These are phyloP conservation scores for Aegilops speltoides DNA, from an alignment of 176 grass and related monocot species.

Conservation along the genomic window DNA sequence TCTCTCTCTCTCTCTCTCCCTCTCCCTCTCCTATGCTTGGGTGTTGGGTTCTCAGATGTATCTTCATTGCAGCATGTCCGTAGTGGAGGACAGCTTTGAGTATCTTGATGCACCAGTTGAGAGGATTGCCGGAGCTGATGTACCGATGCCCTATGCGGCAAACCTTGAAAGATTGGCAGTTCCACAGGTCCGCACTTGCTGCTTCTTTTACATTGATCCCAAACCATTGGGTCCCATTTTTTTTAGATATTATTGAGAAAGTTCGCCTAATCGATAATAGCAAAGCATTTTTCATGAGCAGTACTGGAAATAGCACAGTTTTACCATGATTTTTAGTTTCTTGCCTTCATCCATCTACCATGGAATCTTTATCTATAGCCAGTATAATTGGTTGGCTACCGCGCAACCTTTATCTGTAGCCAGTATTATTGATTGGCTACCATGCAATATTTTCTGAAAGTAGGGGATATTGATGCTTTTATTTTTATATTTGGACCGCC, in stretches of 20 bases:
- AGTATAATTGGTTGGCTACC: neutral
- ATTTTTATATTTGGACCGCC: neutral
- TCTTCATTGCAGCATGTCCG: slow-evolving; percentile 71
- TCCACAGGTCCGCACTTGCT: slow-evolving; percentile 20
- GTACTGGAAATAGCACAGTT: slow-evolving; percentile 14
- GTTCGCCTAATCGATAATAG: neutral
- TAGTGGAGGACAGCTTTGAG: slow-evolving; percentile 91
- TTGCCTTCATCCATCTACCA: slow-evolving; percentile 10
- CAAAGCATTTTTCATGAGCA: neutral
- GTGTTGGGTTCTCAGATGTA: neutral
- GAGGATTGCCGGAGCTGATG: slow-evolving; percentile 95
- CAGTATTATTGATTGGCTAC: neutral
- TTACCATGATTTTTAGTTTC: neutral
- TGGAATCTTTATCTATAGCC: neutral
- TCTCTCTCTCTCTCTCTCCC: neutral
- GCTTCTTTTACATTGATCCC: slow-evolving; percentile 4
- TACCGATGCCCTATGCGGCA: slow-evolving; percentile 87
- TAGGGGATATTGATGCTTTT: neutral
- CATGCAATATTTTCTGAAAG: neutral
- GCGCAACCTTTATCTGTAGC: neutral
- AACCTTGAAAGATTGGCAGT: slow-evolving; percentile 93
- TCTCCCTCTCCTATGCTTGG: neutral
- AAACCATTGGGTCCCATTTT: slow-evolving; percentile 2
- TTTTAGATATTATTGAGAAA: neutral
- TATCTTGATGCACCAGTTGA: slow-evolving; percentile 95